Base-by-base conservation (phyloP, 1,139 yeast species). In the Kodamaea sp. region DNA sequence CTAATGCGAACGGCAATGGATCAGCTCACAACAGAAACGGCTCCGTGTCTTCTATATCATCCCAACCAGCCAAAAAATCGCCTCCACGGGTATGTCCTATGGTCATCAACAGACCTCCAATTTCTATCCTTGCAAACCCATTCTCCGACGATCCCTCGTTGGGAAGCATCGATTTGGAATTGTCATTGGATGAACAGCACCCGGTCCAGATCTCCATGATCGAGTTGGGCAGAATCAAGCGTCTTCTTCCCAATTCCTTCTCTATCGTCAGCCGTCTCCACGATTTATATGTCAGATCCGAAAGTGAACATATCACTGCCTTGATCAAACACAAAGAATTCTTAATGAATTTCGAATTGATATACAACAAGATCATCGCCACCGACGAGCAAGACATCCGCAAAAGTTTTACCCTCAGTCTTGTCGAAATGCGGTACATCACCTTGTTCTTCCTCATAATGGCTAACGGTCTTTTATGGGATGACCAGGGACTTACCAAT, bases 391-490 rank as follows among this genome's bases (percentile, higher is more conserved):
- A 36, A 15, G 48, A 43, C 22, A 20, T 36, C 15, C 28, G 37
- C 25, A 35, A 36, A 13, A 38, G 20, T 14, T 31, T 34, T 27
- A 16, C 22, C 9, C 35, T 44, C n/a, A 34, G 31, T 11, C 32
- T 44, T 15, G 24, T 37, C 10, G 50, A 47, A 22, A 26, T 43
- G 24, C 31, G 51, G 12, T 22, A 32, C 5, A 26, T 46, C 15
- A 42, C 49, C 18, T 32, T 61, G 10, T 37, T 46, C 15, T 53
- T 55, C 23, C 26, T 53, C 4, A 48, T 58, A 9, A 32, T 60
- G 15, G 50, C 58, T 2, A 52, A 45, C 35, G 67, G 67, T 4
- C 37, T 51, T 14, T 28, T 55, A 14, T 43, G 56, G n/a, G 48
- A 48, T 29, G 24, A 33, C 29, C 26, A 29, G 2, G 34, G 29